Base-by-base conservation (phyloP, 768 basidiomycete genomes). In the Galerina sulciceps region DNA sequence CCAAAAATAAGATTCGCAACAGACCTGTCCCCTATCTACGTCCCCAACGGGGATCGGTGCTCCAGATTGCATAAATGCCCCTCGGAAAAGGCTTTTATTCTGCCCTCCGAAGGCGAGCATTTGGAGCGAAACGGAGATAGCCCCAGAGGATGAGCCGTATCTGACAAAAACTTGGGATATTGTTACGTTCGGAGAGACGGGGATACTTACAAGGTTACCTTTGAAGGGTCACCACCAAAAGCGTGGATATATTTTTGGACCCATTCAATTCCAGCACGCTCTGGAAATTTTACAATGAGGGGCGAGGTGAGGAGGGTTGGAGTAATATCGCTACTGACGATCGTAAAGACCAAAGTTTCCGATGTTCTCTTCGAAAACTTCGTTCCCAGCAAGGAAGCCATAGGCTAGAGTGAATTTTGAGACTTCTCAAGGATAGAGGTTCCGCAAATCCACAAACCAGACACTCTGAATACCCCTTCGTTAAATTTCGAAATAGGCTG, bases 291-390 rank as follows among this genome's bases (percentile, higher is more conserved):
- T n/a, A n/a, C n/a, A n/a, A 1, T n/a, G 9, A 13, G 14, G n/a
- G 34, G 10, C 15, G 18, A 34, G 34, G 22, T 26, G 6, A 9
- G 18, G 3, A 3, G n/a, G 4, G 15, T 11, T 20, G 18, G 14
- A 46, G 31, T 17, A 17, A 11, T n/a, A 17, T 35, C 10, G 34
- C 13, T 8, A 35, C 83, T 68, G 65, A 85, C 85, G 85, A 71
- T 90, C 88, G 50, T 81, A 81, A 15, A 91, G 73, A 13, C 89
- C 89, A 31, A 88, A 74, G 64, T 90, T 90, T 1, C 82, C 84
- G 10, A 83, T 74, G 2, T 80, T 81, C 1, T 78, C 84, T 1
- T 72, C 75, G 47, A 77, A 79, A 1, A 85, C 78, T 71, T 86
- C 83, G 55, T 78, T 73, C 40, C 82, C 74, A 1, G 79, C 75